A percentile compares a stretch with the other conserved stretches of the same genome.
phyloP scores from a whole-genome alignment of 2,329 filamentous ascomycete species.

The Alternaria rosae region DNA sequence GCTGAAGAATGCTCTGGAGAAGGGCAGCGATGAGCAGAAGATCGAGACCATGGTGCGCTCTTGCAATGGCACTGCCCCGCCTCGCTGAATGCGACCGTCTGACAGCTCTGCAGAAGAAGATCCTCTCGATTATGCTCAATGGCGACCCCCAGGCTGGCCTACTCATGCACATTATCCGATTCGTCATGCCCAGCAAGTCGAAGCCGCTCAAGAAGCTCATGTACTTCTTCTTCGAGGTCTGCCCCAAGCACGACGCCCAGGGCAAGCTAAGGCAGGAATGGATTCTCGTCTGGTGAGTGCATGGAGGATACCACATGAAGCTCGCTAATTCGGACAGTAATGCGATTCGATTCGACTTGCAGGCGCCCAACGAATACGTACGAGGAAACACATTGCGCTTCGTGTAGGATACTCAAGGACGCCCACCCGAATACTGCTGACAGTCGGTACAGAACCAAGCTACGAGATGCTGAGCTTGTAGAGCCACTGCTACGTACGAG shows the following conservation, averaged over 20 bases:
- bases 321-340: conserved; percentile 68
- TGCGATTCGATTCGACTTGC: conserved; percentile 95
- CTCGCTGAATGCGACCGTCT: conserved; percentile 60
- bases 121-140: conserved; percentile 97
- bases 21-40: conserved; percentile 91
- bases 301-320: conserved; percentile 16
- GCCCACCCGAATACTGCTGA: conserved; percentile 21
- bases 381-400: conserved; percentile 98
- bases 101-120: conserved; percentile 68
- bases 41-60: conserved; percentile 71
- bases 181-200: conserved; percentile 98
- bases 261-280: conserved; percentile 99
- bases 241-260: conserved; percentile 88
- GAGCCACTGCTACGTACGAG: conserved; percentile 79
- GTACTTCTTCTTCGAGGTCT: conserved; percentile 99
- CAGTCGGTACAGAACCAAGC: conserved; percentile 68
- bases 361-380: conserved; percentile 98
- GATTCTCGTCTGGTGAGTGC: conserved; percentile 91
- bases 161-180: conserved; percentile 99
- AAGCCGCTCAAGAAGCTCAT: conserved; percentile 97
- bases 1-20: conserved; percentile 90
- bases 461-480: conserved; percentile 93
- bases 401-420: conserved; percentile 56
- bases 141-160: conserved; percentile 94
- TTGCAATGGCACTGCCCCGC: conserved; percentile 33